Conservation (phyloP, 495 filamentous ascomycete species). For the Aspergillus biplanus region DNA sequence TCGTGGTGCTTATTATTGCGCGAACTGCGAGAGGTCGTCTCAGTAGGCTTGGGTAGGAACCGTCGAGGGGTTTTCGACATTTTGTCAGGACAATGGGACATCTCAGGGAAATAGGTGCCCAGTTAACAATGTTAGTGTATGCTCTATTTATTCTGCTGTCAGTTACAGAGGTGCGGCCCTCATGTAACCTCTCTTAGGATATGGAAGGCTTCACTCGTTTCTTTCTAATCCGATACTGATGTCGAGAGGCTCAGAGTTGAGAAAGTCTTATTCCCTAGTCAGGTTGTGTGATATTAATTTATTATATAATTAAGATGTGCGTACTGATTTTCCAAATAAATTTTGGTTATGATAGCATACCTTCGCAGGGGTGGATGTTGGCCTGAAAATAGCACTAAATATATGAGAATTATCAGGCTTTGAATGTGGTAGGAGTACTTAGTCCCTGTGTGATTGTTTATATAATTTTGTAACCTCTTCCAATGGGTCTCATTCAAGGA, state of each 20-base stretch:
- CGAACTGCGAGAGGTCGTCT: conserved; percentile 64
- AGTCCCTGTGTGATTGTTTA: no score
- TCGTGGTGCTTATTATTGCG: conserved; percentile 39
- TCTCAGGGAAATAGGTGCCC: neutral
- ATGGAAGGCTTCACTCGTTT: no score
- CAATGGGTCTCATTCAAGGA: no score
- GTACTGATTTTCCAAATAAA: neutral
- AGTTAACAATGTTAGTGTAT: neutral
- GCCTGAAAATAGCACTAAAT: no score
- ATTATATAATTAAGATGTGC: no score
- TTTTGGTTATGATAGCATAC: neutral
- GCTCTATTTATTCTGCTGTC: neutral
- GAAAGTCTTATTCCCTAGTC: neutral
- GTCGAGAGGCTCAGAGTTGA: neutral
- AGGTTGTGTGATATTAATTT: neutral
- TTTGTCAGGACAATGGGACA: conserved; percentile 1
- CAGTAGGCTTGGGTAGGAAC: conserved; percentile 66
- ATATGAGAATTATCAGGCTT: no score
- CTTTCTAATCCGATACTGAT: neutral
- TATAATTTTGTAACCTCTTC: no score
- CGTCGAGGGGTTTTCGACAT: conserved; percentile 21
- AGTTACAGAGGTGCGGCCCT: neutral
- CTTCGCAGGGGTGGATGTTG: neutral
- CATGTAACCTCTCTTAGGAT: neutral
- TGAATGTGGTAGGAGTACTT: no score